Base-by-base conservation (phyloP, 2,329 filamentous ascomycete species). In the Trichoderma sp. region DNA sequence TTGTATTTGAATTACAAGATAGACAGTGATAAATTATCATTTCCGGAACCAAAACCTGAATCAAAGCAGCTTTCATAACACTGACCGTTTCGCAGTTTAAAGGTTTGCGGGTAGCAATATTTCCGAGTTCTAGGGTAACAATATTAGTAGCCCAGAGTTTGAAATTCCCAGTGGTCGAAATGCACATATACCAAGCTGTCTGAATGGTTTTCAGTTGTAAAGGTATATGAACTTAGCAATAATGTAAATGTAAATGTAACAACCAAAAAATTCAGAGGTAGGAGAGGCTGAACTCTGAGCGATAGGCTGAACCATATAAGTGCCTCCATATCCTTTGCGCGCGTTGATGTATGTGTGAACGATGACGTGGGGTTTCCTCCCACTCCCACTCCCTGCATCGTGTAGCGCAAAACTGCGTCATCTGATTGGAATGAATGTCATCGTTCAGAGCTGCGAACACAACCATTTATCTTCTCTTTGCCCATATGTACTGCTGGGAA, bases 151-250 rank as follows among this genome's bases (percentile, higher is more conserved):
- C 8, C 15, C 15, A 39, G 3, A 47, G 18, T 6, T 5, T 28
- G 2, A n/a, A n/a, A 47, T 9, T 7, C 3, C 1, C 3, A 1
- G 43, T 21, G 18, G 0, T 47, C 43, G 2, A 5, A 11, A 47
- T 47, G 8, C 18, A 11, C 18, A 47, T 47, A 6, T n/a, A 47
- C 18, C 8, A 11, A 21, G n/a, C 43, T 21, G 18, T 21, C 43
- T 1, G 9, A 12, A 21, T 21, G n/a, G 43, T 21, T 2, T 7
- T 3, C n/a, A 21, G 0, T 21, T 21, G 1, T 0, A 12, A 0
- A 21, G 2, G 4, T 9, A 43, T 8, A 8, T 18, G 15, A 8
- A 4, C 6, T 6, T 3, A 39, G 36, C 5, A 34, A 34, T 5
- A 18, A 14, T 39, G 6, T 3, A 15, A 18, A 18, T 39, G 2